Conservation (phyloP, 768 basidiomycete species). For the Mycena maculata region DNA sequence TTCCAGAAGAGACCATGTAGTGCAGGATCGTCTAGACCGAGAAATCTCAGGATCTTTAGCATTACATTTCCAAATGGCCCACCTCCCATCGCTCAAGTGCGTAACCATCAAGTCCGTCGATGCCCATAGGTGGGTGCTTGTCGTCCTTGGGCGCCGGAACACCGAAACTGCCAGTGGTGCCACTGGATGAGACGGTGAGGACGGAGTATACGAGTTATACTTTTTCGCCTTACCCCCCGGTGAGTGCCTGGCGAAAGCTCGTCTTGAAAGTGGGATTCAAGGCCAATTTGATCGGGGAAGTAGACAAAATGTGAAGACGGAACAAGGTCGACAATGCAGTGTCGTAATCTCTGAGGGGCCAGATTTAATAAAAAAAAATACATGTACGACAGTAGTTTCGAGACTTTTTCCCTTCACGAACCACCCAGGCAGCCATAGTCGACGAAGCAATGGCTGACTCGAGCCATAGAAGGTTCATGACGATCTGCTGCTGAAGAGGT, state of each 20-base stretch:
- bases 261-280: conserved; percentile 83
- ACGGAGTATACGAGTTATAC: not conserved
- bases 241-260: conserved; percentile 84
- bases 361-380: conserved; percentile 25
- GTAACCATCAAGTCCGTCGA: conserved; percentile 79
- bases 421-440: conserved; percentile 83
- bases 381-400: conserved; percentile 34
- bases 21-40: conserved; percentile 87
- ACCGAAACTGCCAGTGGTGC: conserved; percentile 86
- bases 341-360: conserved; percentile 71
- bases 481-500: conserved; percentile 83
- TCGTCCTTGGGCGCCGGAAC: conserved; percentile 76
- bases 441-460: conserved; percentile 76
- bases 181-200: conserved; percentile 54
- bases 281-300: conserved; percentile 67
- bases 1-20: conserved; percentile 96
- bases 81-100: conserved; percentile 95
- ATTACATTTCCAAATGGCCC: conserved; percentile 32
- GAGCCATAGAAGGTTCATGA: conserved; percentile 91
- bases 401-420: conserved; percentile 78
- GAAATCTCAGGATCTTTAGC: conserved; percentile 7
- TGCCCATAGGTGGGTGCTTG: conserved; percentile 62
- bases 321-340: conserved; percentile 71
- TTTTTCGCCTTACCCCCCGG: conserved; percentile 77
- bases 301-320: conserved; percentile 76